Evolutionary conservation across 2,329 filamentous ascomycete species (phyloP), one percentile per base, ranked within the genome.

Genomic region (Periglandula ipomoeae): DNA sequence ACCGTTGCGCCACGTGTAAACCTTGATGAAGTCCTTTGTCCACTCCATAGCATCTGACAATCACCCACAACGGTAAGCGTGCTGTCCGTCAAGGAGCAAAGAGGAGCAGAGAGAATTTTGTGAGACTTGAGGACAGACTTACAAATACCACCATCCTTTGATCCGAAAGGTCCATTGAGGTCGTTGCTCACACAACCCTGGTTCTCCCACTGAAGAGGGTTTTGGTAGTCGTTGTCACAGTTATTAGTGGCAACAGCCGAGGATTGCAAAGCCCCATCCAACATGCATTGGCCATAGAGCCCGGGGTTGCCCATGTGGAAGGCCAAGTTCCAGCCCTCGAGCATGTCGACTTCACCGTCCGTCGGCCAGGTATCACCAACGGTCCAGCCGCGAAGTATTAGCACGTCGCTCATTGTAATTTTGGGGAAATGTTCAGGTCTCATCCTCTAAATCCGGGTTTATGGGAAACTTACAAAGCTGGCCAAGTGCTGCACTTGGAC

Each of bases 401-500:
- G 37, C 19, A 39, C n/a, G n/a, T n/a, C n/a, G n/a, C n/a, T n/a
- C n/a, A n/a, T n/a, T n/a, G n/a, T n/a, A n/a, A n/a, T n/a, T n/a
- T n/a, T n/a, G n/a, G n/a, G n/a, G n/a, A n/a, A n/a, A n/a, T n/a
- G n/a, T n/a, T n/a, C n/a, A n/a, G n/a, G n/a, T n/a, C n/a, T n/a
- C n/a, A n/a, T n/a, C n/a, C n/a, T n/a, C n/a, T n/a, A n/a, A n/a
- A n/a, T n/a, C n/a, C n/a, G n/a, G n/a, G n/a, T n/a, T n/a, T n/a
- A n/a, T n/a, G n/a, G n/a, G n/a, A n/a, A n/a, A n/a, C 68, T 65
- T 68, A 79, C 73, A 84, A 74, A 67, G 84, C 82, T 4, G 85
- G 85, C 85, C 85, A 89, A 7, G 77, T 73, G 45, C 86, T 85
- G 56, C 85, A 89, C 39, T 73, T 69, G 9, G 75, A 72, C 48